A percentile compares a stretch with the other conserved stretches of the same genome.
Evolutionary conservation across 495 filamentous ascomycete genomes (phyloP).

Genomic region (Clohesyomyces aquaticus): DNA sequence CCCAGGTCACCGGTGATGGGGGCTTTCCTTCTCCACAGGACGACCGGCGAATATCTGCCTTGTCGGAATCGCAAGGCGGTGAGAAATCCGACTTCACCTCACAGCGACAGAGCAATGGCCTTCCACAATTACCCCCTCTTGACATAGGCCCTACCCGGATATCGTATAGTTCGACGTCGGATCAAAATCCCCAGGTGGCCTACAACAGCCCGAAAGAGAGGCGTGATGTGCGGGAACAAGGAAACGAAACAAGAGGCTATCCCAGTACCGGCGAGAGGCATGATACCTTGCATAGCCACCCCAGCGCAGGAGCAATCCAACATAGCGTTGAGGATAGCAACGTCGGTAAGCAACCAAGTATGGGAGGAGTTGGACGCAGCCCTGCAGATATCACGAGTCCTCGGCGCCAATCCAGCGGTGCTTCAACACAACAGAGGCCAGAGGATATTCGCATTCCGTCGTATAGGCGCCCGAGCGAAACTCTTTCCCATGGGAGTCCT

Average conservation of each 20-base stretch:
- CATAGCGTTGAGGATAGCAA: neutral
- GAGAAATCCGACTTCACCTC: neutral
- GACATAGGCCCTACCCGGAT: neutral
- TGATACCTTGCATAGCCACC: no score
- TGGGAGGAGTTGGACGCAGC: neutral
- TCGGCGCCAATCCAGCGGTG: neutral
- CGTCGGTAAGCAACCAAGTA: neutral
- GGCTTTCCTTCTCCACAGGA: no score
- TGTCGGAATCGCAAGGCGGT: neutral
- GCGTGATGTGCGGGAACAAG: neutral
- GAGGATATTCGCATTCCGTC: neutral
- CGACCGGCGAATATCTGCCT: neutral
- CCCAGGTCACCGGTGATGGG: no score
- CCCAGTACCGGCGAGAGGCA: no score
- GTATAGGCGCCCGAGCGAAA: neutral
- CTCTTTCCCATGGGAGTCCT: neutral
- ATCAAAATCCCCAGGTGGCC: neutral
- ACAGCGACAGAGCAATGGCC: neutral
- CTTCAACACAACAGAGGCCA: neutral
- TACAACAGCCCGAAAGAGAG: neutral
- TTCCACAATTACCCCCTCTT: neutral
- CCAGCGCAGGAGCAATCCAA: no score
- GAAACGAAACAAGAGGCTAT: neutral
- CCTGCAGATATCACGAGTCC: neutral
- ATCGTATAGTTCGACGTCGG: neutral